phyloP scores from a whole-genome alignment of 495 filamentous ascomycete species.

The Thozetella sp. region DNA sequence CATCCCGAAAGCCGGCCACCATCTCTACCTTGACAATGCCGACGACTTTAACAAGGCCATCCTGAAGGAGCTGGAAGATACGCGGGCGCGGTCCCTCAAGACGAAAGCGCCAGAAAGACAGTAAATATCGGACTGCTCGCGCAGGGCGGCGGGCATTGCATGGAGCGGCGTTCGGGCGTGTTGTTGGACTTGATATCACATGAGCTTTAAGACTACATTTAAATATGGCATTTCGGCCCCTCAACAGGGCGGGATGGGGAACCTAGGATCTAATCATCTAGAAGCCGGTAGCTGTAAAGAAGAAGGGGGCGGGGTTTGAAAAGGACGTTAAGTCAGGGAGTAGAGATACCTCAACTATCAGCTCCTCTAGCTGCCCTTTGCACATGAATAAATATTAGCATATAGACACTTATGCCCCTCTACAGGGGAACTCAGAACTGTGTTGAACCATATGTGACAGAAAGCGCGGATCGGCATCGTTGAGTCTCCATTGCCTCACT shows the following conservation, averaged over 20 bases:
- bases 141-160: neutral
- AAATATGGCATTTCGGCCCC: neutral
- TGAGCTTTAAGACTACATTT: neutral
- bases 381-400: too few species aligned
- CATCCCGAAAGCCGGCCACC: constrained; percentile 83
- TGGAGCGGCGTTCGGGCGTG: neutral
- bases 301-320: too few species aligned
- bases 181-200: neutral
- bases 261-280: neutral
- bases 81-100: constrained; percentile 16
- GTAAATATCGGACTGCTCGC: too few species aligned
- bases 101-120: neutral
- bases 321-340: too few species aligned
- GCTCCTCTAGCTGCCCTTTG: too few species aligned
- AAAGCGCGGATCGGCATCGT: too few species aligned
- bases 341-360: too few species aligned
- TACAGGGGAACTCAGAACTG: too few species aligned
- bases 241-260: neutral
- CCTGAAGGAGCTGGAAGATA: constrained; percentile 77
- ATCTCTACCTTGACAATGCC: constrained; percentile 88
- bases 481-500: too few species aligned
- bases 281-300: too few species aligned
- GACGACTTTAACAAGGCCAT: constrained; percentile 87
- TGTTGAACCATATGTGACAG: too few species aligned
- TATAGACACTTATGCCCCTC: too few species aligned